Conservation (phyloP, 2,329 filamentous ascomycete species). For the Alternaria consortialis region DNA sequence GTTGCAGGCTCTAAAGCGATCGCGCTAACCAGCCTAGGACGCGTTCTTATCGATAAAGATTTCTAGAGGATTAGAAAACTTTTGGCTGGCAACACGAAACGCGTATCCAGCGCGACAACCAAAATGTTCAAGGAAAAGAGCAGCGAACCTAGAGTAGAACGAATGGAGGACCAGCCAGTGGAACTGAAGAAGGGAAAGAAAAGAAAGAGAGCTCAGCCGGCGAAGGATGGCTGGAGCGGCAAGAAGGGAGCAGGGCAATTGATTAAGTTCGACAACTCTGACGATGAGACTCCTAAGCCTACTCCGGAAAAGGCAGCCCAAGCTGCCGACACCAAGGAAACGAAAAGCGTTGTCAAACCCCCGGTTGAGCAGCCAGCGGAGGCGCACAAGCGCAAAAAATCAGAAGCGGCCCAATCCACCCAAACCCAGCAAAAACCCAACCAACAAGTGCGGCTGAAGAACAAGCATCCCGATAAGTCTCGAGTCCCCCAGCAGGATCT, state of each 20-base stretch:
- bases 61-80: slow-evolving; percentile 28
- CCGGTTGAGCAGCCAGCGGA: not conserved
- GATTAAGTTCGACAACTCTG: slow-evolving; percentile 26
- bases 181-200: slow-evolving; percentile 41
- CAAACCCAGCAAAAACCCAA: slow-evolving; percentile 6
- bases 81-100: slow-evolving; percentile 8
- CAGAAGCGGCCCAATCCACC: not conserved
- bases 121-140: slow-evolving; percentile 30
- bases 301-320: not conserved
- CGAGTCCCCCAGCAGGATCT: slow-evolving; percentile 15
- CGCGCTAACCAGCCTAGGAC: slow-evolving; percentile 5
- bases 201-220: slow-evolving; percentile 39
- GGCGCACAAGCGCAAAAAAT: slow-evolving; percentile 8
- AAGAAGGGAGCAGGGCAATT: slow-evolving; percentile 28
- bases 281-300: slow-evolving; percentile 8
- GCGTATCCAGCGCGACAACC: slow-evolving; percentile 5
- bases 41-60: slow-evolving; percentile 38
- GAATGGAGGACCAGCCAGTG: not conserved
- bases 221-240: slow-evolving; percentile 10
- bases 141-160: not conserved
- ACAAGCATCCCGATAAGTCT: slow-evolving; percentile 7
- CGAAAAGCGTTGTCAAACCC: not conserved
- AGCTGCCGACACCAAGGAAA: not conserved
- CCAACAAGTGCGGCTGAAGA: slow-evolving; percentile 4
- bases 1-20: not conserved